Base-by-base conservation (phyloP, 805 yeast species). In the Starmerella gropengiesseri region DNA sequence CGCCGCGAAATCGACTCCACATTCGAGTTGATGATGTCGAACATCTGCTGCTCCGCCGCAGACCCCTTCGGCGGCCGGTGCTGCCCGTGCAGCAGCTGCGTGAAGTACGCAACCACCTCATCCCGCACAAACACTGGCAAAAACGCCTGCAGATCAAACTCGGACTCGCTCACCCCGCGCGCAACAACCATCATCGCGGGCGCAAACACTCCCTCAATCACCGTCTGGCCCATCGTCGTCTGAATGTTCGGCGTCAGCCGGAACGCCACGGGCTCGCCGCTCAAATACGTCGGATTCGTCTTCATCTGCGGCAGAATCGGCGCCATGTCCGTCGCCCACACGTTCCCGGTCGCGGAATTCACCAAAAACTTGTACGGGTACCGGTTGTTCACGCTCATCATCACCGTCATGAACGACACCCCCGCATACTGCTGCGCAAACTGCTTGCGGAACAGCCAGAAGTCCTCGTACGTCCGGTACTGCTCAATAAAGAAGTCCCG, bases 391-490 rank as follows among this genome's bases (percentile, higher is more conserved):
- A 91, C 83, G 63, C 94, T 79, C 82, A 91, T 76, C 86, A 89
- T 81, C 57, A 84, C 85, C 0, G 97, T 83, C 71, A 87, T 78
- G 61, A 89, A 89, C 33, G 85, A 77, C 54, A 91, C 81, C 0
- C 94, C 78, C 4, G 96, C 96, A 63, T 89, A 91, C 61, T 87
- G 95, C 21, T 94, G 79, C 5, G 95, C 77, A 58, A 91, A 93
- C 57, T 87, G 95, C 55, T 86, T 85, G 49, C 97, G 74, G 77
- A 93, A 91, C 40, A 89, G 64, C 98, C 98, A 91, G 69, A 89
- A 91, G 56, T 89, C 96, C 60, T 82, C 95, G 59, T 80, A 93
- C 45, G 77, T 73, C 11, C 79, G 71, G 61, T 78, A 91, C 31
- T 77, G 65, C 6, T 68, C 70, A 43, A 78, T 60, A 57, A 86